Evolutionary conservation across 768 basidiomycete genomes (phyloP).

Genomic region (Pleurotus tuber-regium): DNA sequence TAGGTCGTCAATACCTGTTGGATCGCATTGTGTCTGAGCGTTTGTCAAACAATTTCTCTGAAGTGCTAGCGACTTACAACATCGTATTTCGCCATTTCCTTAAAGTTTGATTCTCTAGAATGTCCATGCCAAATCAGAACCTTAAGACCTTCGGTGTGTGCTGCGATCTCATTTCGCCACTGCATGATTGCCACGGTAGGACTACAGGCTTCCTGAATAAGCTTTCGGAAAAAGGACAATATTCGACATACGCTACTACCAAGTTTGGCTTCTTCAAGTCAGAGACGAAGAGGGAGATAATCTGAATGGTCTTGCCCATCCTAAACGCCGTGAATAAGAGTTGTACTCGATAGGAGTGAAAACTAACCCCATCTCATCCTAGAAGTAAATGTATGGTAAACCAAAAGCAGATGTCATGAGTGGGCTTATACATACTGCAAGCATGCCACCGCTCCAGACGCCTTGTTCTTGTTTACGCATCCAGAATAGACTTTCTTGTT

Average conservation of each 20-base stretch:
- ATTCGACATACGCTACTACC: conserved; percentile 82
- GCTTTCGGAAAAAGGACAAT: conserved; percentile 4
- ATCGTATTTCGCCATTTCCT: conserved; percentile 79
- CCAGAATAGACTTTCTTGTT: conserved; percentile 93
- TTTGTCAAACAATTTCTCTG: too few species aligned
- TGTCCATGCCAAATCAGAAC: conserved; percentile 93
- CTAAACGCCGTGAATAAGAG: conserved; percentile 30
- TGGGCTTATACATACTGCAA: conserved; percentile 84
- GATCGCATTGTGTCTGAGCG: not conserved
- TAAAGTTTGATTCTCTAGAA: conserved; percentile 61
- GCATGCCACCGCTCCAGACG: conserved; percentile 87
- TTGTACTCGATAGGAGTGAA: not conserved
- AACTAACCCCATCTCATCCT: conserved; percentile 91
- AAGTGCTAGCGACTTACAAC: conserved; percentile 52
- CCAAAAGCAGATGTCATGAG: conserved; percentile 3
- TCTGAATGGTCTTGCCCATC: conserved; percentile 97
- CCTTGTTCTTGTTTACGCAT: conserved; percentile 92
- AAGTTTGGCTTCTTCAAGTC: conserved; percentile 81
- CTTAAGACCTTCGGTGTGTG: conserved; percentile 81
- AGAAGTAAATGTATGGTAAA: not conserved
- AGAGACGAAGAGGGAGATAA: conserved; percentile 84
- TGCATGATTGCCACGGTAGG: conserved; percentile 65
- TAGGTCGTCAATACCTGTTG: conserved; percentile 81
- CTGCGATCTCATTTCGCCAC: conserved; percentile 92
- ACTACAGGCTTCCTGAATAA: conserved; percentile 20